Evolutionary conservation across 805 yeast genomes (phyloP).

Genomic region (Millerozyma miso): DNA sequence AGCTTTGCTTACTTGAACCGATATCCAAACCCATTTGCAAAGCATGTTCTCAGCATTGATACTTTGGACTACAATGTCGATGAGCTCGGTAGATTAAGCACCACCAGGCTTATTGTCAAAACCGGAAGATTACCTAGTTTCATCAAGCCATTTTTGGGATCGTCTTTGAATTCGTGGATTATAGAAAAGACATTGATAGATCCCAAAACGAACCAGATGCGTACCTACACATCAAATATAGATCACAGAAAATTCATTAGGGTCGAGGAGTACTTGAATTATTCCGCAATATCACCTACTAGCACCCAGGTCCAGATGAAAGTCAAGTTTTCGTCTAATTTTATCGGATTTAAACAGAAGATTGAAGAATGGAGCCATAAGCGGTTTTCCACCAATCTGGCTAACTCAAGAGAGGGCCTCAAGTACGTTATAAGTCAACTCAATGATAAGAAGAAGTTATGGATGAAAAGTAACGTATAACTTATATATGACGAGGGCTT

Average conservation of each 20-base stretch:
- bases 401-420: constrained; percentile 67
- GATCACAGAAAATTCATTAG: constrained; percentile 78
- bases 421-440: constrained; percentile 69
- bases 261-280: constrained; percentile 73
- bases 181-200: constrained; percentile 75
- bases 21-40: constrained; percentile 72
- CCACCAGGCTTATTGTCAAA: constrained; percentile 72
- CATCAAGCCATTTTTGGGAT: constrained; percentile 70
- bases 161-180: constrained; percentile 70
- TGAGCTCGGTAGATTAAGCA: constrained; percentile 57
- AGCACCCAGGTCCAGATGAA: constrained; percentile 49
- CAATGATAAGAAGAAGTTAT: constrained; percentile 25
- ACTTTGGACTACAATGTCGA: constrained; percentile 62
- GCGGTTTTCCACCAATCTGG: constrained; percentile 63
- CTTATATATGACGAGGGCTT: no score
- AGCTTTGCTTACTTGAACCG: constrained; percentile 65
- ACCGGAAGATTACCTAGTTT: constrained; percentile 78
- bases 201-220: constrained; percentile 49
- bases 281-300: constrained; percentile 25
- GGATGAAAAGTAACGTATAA: background rate
- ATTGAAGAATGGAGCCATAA: constrained; percentile 81
- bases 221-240: constrained; percentile 72
- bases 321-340: constrained; percentile 71
- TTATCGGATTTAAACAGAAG: constrained; percentile 61
- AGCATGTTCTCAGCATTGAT: constrained; percentile 81